Evolutionary conservation across 169 alveolate genomes (phyloP).

Genomic region (Babesia ovis): DNA sequence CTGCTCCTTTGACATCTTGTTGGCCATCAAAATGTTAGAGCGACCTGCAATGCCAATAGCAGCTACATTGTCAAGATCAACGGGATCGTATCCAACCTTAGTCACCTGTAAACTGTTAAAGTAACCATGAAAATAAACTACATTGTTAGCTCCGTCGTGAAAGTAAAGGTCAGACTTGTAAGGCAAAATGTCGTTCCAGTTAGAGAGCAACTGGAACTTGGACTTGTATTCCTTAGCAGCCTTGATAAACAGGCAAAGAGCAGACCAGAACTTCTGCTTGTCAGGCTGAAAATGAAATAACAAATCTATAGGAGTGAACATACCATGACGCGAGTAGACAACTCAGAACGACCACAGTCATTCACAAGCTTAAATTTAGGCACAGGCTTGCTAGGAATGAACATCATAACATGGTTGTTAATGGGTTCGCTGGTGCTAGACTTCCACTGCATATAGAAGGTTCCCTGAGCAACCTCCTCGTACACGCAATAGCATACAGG

Average conservation of each 20-base stretch:
- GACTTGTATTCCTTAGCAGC: conserved; percentile 68
- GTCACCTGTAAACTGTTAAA: conserved; percentile 30
- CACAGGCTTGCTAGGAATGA: conserved; percentile 60
- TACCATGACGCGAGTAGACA: conserved; percentile 57
- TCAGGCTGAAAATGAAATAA: conserved; percentile 38
- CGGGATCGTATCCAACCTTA: conserved; percentile 56
- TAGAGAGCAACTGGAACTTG: conserved; percentile 53
- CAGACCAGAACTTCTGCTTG: conserved; percentile 58
- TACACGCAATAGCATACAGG: conserved; percentile 68
- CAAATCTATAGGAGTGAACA: not conserved
- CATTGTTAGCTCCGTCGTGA: conserved; percentile 56
- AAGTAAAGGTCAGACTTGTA: conserved; percentile 64
- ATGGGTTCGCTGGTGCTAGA: conserved; percentile 45
- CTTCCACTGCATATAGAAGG: conserved; percentile 69
- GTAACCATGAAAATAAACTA: not conserved
- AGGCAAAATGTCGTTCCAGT: conserved; percentile 51
- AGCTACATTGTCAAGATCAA: conserved; percentile 38
- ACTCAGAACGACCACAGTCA: conserved; percentile 61
- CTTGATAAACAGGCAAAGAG: conserved; percentile 60
- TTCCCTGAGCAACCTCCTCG: conserved; percentile 65
- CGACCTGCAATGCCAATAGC: conserved; percentile 63
- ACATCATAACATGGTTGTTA: conserved; percentile 45
- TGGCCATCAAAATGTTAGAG: conserved; percentile 36
- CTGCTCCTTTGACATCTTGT: conserved; percentile 65
- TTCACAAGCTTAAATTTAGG: conserved; percentile 62